Percentiles rank a stretch among this genome's conserved stretches.
phyloP scores from a whole-genome alignment of 164 flowering plant species.

The Vitis labrusca region DNA sequence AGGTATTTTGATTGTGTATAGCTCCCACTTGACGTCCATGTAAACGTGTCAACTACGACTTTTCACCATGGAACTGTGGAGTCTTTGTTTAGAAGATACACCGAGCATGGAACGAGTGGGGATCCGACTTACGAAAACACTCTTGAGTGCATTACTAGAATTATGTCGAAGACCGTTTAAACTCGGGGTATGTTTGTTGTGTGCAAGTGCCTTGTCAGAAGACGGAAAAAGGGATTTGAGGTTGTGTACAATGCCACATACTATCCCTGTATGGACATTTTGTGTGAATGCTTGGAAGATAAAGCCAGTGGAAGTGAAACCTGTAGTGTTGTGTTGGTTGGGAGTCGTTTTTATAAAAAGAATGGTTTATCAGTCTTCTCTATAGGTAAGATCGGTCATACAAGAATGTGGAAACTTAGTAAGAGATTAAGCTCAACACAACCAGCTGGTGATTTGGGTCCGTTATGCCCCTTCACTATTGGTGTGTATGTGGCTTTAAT shows the following conservation, averaged over 20 bases:
- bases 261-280: constrained; percentile 94
- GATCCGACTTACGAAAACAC: constrained; percentile 89
- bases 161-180: constrained; percentile 77
- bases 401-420: constrained; percentile 98
- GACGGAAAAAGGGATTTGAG: constrained; percentile 80
- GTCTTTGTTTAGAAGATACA: constrained; percentile 84
- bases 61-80: constrained; percentile 95
- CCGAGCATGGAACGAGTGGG: constrained; percentile 87
- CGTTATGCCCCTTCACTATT: constrained; percentile 85
- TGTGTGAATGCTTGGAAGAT: constrained; percentile 95
- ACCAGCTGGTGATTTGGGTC: constrained; percentile 84
- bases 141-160: constrained; percentile 86
- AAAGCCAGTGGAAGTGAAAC: constrained; percentile 93
- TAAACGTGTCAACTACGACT: constrained; percentile 77
- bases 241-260: constrained; percentile 88
- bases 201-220: constrained; percentile 64
- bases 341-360: constrained; percentile 89
- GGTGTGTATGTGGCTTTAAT: constrained; percentile 90
- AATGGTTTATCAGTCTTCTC: constrained; percentile 94
- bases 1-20: constrained; percentile 89
- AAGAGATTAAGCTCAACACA: constrained; percentile 68
- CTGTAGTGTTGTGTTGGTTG: constrained; percentile 91
- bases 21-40: constrained; percentile 79
- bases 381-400: constrained; percentile 95
- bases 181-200: constrained; percentile 90